Conservation (phyloP, 116 monocot species). For the Zostera marina region DNA sequence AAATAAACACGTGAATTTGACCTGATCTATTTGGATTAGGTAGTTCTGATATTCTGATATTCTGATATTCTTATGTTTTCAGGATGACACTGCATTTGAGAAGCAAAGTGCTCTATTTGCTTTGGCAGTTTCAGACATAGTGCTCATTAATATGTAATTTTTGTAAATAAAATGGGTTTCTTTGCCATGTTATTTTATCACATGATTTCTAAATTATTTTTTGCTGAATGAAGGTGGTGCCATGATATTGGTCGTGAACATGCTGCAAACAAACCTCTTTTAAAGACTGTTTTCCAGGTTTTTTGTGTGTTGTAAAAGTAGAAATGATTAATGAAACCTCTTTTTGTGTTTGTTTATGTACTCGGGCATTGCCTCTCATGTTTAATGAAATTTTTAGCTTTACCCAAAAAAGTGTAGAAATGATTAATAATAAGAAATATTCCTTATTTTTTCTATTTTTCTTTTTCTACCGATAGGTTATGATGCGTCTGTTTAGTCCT, state of each 20-base stretch:
- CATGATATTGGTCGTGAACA: constrained; percentile 99
- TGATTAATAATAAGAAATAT: neutral
- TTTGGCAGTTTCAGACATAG: constrained; percentile 90
- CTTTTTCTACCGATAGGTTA: constrained; percentile 36
- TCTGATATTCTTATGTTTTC: constrained; percentile 16
- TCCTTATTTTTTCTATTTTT: neutral
- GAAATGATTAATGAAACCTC: neutral
- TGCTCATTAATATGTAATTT: constrained; percentile 93
- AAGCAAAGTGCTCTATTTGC: constrained; percentile 99
- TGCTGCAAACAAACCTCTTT: constrained; percentile 92
- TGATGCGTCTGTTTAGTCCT: constrained; percentile 95
- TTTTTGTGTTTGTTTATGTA: constrained; percentile 1
- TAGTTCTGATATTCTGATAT: constrained; percentile 1
- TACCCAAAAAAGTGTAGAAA: too few species aligned
- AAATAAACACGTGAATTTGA: too few species aligned
- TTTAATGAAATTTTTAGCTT: too few species aligned
- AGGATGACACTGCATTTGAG: constrained; percentile 99
- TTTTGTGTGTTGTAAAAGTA: neutral
- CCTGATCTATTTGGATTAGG: neutral
- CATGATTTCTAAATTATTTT: neutral
- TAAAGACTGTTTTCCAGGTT: constrained; percentile 97
- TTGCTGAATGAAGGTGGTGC: constrained; percentile 65
- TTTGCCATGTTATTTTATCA: neutral
- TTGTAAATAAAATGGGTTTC: constrained; percentile 2
- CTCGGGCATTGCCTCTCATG: too few species aligned